phyloP scores from a whole-genome alignment of 768 basidiomycete species.

The Filobasidium wieringae region DNA sequence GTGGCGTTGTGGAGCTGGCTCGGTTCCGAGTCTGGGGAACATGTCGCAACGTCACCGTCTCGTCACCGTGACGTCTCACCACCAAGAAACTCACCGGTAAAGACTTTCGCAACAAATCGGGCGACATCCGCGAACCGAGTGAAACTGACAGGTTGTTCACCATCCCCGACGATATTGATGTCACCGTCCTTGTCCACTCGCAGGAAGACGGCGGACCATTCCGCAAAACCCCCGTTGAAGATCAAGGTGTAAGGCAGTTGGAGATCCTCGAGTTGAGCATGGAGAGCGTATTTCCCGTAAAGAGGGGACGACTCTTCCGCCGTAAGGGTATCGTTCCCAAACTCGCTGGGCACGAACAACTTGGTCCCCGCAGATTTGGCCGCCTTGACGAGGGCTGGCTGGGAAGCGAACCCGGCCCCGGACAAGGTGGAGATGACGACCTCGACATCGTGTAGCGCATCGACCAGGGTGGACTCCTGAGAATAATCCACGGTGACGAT shows the following conservation, averaged over 20 bases:
- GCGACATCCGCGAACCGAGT: slow-evolving; percentile 3
- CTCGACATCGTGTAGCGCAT: background rate
- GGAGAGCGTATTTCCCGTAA: background rate
- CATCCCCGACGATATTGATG: slow-evolving; percentile 3
- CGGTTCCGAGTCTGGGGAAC: background rate
- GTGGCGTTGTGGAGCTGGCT: background rate
- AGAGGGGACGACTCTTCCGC: background rate
- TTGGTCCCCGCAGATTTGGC: background rate
- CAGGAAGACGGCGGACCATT: slow-evolving; percentile 2
- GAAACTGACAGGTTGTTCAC: slow-evolving; percentile 3
- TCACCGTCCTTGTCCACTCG: slow-evolving; percentile 7
- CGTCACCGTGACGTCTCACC: too few species aligned
- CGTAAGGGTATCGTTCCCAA: slow-evolving; percentile 6
- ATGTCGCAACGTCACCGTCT: too few species aligned
- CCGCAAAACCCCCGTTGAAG: slow-evolving; percentile 12
- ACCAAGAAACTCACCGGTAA: slow-evolving; percentile 5
- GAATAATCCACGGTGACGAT: slow-evolving; percentile 4
- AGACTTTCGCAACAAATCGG: background rate
- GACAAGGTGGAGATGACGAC: slow-evolving; percentile 10
- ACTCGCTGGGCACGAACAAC: slow-evolving; percentile 14
- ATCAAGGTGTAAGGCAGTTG: slow-evolving; percentile 5
- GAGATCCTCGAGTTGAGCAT: background rate
- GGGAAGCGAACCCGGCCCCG: background rate
- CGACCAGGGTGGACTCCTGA: background rate
- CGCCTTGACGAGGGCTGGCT: background rate